phyloP scores from a whole-genome alignment of 192 early-diverging fungal species.

The Coemansia interrupta region DNA sequence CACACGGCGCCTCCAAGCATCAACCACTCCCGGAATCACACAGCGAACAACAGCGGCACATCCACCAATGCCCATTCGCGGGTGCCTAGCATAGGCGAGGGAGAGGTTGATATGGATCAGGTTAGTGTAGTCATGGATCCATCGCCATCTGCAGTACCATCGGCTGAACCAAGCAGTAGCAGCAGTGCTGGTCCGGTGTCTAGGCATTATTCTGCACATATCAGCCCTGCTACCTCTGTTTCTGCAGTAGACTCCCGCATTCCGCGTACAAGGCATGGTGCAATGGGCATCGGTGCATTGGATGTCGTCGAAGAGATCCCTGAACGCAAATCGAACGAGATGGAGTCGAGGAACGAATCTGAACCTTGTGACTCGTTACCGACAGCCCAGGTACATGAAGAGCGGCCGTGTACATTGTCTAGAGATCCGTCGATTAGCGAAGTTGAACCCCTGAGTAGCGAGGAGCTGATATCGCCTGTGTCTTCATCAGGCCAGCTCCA shows the following conservation, averaged over 20 bases:
- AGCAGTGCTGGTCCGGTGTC: background rate
- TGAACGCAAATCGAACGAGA: constrained; percentile 19
- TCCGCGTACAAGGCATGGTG: constrained; percentile 25
- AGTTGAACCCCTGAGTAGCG: background rate
- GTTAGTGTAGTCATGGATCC: background rate
- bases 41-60: constrained; percentile 40
- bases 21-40: constrained; percentile 30
- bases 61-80: constrained; percentile 50
- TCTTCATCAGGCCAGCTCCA: background rate
- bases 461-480: background rate
- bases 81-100: constrained; percentile 25
- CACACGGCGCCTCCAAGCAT: constrained; percentile 43
- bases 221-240: background rate
- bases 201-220: background rate
- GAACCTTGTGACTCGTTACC: background rate
- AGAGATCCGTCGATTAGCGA: background rate
- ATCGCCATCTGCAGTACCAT: background rate
- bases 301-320: constrained; percentile 23
- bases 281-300: constrained; percentile 23
- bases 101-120: constrained; percentile 3
- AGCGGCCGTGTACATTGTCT: background rate
- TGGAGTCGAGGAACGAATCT: background rate
- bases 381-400: background rate
- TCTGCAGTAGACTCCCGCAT: background rate
- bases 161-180: background rate